Evolutionary conservation across 768 basidiomycete species (phyloP).

Genomic region (Agaricus subrufescens): DNA sequence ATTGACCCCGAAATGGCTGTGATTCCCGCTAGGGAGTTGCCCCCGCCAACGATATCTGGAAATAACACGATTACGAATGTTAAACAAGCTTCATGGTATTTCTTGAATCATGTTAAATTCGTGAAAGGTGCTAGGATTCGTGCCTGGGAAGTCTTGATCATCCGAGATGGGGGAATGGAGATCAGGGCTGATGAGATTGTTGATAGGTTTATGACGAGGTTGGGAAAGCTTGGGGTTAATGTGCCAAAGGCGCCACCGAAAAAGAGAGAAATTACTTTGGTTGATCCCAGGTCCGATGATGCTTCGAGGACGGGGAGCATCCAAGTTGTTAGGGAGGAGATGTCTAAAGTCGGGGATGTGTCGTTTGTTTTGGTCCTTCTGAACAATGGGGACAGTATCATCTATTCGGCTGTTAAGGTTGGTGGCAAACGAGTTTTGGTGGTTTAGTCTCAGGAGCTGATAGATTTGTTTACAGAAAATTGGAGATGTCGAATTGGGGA

Average conservation of each 20-base stretch:
- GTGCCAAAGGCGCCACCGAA: slow-evolving; percentile 31
- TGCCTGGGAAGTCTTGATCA: slow-evolving; percentile 65
- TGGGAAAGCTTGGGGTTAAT: slow-evolving; percentile 53
- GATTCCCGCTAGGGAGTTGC: slow-evolving; percentile 62
- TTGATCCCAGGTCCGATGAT: slow-evolving; percentile 24
- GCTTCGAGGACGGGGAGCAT: slow-evolving; percentile 36
- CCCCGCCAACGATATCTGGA: slow-evolving; percentile 40
- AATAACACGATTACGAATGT: slow-evolving; percentile 40
- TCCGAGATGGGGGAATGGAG: slow-evolving; percentile 50
- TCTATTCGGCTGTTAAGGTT: slow-evolving; percentile 79
- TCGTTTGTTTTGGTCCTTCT: slow-evolving; percentile 69
- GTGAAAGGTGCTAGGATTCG: slow-evolving; percentile 44
- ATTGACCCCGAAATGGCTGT: slow-evolving; percentile 56
- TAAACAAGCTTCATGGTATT: slow-evolving; percentile 71
- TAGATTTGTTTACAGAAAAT: slow-evolving; percentile 39
- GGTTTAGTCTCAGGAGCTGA: too few relatives aligned
- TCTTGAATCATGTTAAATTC: slow-evolving; percentile 61
- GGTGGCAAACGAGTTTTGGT: not conserved
- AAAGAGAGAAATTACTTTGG: slow-evolving; percentile 30
- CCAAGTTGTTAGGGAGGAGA: slow-evolving; percentile 30
- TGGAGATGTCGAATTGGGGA: slow-evolving; percentile 67
- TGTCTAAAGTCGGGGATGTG: slow-evolving; percentile 40
- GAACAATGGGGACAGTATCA: slow-evolving; percentile 61
- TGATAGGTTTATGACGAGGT: slow-evolving; percentile 49
- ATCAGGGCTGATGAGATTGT: slow-evolving; percentile 38